Evolutionary conservation across 2,329 filamentous ascomycete species (phyloP).

Genomic region (Fonsecaea erecta): DNA sequence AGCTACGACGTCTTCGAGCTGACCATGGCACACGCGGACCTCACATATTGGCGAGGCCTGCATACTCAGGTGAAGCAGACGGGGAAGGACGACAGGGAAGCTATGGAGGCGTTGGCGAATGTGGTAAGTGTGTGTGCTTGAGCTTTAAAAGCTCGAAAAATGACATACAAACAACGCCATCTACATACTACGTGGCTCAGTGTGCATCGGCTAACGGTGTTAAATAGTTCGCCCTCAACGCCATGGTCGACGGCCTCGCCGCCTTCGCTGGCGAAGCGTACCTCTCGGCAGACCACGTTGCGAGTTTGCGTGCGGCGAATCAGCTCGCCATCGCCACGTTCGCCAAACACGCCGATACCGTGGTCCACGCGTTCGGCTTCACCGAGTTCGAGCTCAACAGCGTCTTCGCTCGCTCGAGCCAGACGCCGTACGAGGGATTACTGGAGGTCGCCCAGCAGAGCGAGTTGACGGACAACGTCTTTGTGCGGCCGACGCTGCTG

Average conservation of each 20-base stretch:
- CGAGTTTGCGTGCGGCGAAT: conserved; percentile 25
- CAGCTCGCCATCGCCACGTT: conserved; percentile 31
- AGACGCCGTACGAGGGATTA: conserved; percentile 37
- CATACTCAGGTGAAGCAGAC: conserved; percentile 28
- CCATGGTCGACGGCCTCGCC: conserved; percentile 26
- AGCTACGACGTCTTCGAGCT: conserved; percentile 35
- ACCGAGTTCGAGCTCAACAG: conserved; percentile 38
- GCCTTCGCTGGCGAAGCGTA: conserved; percentile 28
- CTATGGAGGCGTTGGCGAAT: conserved; percentile 30
- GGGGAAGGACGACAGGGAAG: background rate
- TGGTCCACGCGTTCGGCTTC: conserved; percentile 37
- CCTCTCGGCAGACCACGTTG: conserved; percentile 13
- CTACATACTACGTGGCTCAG: background rate
- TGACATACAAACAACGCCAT: too few relatives aligned
- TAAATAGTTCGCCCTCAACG: conserved; percentile 33
- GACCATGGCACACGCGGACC: conserved; percentile 39
- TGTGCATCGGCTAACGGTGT: background rate
- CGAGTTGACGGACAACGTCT: conserved; percentile 36
- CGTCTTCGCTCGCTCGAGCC: conserved; percentile 31
- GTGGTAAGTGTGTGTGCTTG: conserved; percentile 23
- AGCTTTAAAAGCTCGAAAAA: background rate
- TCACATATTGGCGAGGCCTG: conserved; percentile 35
- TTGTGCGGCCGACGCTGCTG: conserved; percentile 32
- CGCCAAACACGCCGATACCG: conserved; percentile 21
- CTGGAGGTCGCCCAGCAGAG: conserved; percentile 34